Evolutionary conservation across 768 basidiomycete species (phyloP).

Genomic region (Amanita subjunquillea): DNA sequence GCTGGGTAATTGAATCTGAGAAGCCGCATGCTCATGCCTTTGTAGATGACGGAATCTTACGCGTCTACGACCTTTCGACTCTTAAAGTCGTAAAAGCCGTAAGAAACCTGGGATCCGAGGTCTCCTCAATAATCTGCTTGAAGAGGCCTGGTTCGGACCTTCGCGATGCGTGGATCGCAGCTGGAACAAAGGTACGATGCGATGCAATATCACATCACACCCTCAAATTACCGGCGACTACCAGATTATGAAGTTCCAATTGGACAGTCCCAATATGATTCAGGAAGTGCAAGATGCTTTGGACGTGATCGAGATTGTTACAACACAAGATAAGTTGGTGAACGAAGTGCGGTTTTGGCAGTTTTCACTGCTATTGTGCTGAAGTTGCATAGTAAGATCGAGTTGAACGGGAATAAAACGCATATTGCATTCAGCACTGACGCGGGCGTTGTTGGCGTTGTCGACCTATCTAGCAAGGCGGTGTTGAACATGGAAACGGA

Average conservation of each 20-base stretch:
- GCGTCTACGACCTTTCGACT: constrained; percentile 52
- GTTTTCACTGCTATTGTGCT: constrained; percentile 8
- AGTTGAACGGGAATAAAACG: constrained; percentile 42
- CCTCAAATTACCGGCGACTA: background rate
- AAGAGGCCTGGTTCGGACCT: constrained; percentile 28
- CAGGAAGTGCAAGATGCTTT: constrained; percentile 39
- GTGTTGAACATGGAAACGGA: constrained; percentile 48
- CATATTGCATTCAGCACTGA: constrained; percentile 64
- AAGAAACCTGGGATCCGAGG: constrained; percentile 41
- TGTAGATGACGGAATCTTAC: constrained; percentile 49
- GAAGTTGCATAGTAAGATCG: constrained; percentile 46
- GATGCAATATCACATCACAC: background rate
- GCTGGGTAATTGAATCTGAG: constrained; percentile 1
- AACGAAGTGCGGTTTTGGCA: constrained; percentile 48
- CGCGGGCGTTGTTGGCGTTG: constrained; percentile 53
- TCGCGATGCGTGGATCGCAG: constrained; percentile 55
- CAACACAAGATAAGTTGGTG: constrained; percentile 43
- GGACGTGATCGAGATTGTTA: constrained; percentile 32
- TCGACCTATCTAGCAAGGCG: constrained; percentile 42
- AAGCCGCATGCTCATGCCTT: background rate
- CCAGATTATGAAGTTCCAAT: constrained; percentile 33
- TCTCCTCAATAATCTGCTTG: constrained; percentile 51
- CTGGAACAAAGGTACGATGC: constrained; percentile 43
- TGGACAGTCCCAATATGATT: constrained; percentile 43
- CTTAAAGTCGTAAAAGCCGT: constrained; percentile 56